A percentile compares a stretch with the other conserved stretches of the same genome.
These are phyloP conservation scores for Penicillium argentinense DNA, from an alignment of 495 filamentous ascomycete genomes.

Conservation along the genomic window DNA sequence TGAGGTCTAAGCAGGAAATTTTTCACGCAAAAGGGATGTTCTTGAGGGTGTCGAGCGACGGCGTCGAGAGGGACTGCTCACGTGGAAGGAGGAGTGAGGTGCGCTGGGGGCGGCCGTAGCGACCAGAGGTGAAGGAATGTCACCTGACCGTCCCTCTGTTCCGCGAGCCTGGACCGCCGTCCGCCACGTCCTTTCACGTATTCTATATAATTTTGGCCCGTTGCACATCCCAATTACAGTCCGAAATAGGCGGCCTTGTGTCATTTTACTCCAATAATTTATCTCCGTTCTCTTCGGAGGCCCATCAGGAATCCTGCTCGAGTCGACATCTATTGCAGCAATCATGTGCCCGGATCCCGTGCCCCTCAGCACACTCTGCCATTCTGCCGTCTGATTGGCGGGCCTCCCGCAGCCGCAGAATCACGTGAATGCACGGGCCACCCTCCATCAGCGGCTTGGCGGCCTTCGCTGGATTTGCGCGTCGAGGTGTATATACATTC, in stretches of 20 bases:
- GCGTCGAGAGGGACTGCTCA: slow-evolving; percentile 47
- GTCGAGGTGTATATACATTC: too few relatives aligned
- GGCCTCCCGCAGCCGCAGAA: not conserved
- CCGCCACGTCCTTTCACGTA: too few relatives aligned
- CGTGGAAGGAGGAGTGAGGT: slow-evolving; percentile 39
- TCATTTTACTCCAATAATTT: too few relatives aligned
- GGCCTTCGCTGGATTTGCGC: too few relatives aligned
- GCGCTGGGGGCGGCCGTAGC: slow-evolving; percentile 17
- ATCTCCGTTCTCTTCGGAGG: too few relatives aligned
- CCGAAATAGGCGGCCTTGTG: too few relatives aligned
- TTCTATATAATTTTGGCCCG: too few relatives aligned
- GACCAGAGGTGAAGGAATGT: slow-evolving; percentile 31
- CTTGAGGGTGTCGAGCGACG: slow-evolving; percentile 31
- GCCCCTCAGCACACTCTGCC: slow-evolving; percentile 28
- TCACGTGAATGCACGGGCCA: slow-evolving; percentile 26
- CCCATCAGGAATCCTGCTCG: too few relatives aligned
- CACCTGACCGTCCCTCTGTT: slow-evolving; percentile 35
- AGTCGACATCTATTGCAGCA: not conserved
- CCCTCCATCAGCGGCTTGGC: too few relatives aligned
- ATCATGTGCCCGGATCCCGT: slow-evolving; percentile 49
- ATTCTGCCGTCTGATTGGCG: slow-evolving; percentile 34
- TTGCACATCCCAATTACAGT: too few relatives aligned
- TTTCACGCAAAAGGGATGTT: slow-evolving; percentile 34
- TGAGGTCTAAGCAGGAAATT: slow-evolving; percentile 23
- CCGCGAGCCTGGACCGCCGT: too few relatives aligned